Evolutionary conservation across 2,329 filamentous ascomycete genomes (phyloP), one percentile per base, ranked within the genome.

Genomic region (Colletotrichum paranaense): DNA sequence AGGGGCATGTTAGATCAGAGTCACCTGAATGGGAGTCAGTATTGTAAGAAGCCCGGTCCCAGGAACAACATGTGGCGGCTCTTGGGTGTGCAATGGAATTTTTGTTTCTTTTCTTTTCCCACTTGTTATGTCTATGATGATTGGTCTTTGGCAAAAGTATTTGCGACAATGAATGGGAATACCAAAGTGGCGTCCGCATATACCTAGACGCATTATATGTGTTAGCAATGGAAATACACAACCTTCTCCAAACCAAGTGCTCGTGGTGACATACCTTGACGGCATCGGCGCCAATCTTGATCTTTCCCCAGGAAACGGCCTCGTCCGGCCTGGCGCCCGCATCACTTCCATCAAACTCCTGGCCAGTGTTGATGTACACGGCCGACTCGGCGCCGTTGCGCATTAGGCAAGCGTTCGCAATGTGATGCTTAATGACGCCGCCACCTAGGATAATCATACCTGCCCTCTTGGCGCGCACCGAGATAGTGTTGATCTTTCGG

Each of bases 261-360:
- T 64, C 46, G 24, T 42, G 22, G 55, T 42, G 24, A 79, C 86
- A 77, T 81, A 95, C 94, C 91, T 98, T 99, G 69, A 98, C 95
- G 78, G 92, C 93, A 75, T 97, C 93, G 1, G 93, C 97, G 65
- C 92, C 94, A 55, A 92, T 88, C 83, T 97, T 98, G 83, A 99
- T 98, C 88, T 99, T 99, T 3, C 97, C 97, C 97, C 97, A 99
- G 75, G 95, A 98, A 19, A 99, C 94, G 5, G 97, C 97, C 85
- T 99, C 97, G 79, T 99, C 97, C 5, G 97, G 97, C 68, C 97
- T 88, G 4, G 97, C 97, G 1, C 97, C 97, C 0, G 97, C 96
- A 84, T 99, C 97, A 78, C 95, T 98, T 3, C 97, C 97, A 81
- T 99, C 97, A 81, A 98, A 99, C 81, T 99, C 97, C 82, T 98